phyloP scores from a whole-genome alignment of 371 early-diverging fungal genomes.

The Rhizopus delemar region DNA sequence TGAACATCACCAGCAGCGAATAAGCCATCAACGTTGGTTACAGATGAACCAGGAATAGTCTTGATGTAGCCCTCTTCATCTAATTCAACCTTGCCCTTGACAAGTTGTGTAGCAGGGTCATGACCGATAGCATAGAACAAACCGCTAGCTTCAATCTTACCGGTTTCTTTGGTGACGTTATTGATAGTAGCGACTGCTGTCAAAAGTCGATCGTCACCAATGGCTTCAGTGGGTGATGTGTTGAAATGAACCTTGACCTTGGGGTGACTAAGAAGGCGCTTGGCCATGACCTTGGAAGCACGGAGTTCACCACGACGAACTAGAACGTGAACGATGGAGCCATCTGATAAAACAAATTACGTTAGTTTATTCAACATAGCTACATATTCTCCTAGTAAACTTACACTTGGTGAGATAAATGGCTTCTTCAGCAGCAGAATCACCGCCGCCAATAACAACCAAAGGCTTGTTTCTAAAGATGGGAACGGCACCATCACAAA shows the following conservation, averaged over 20 bases:
- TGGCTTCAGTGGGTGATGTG: slow-evolving; percentile 79
- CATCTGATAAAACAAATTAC: slow-evolving; percentile 42
- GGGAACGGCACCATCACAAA: slow-evolving; percentile 98
- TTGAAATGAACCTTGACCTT: slow-evolving; percentile 95
- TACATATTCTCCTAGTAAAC: slow-evolving; percentile 6
- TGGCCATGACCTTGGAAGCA: slow-evolving; percentile 95
- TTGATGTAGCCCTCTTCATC: slow-evolving; percentile 91
- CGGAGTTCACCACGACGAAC: slow-evolving; percentile 96
- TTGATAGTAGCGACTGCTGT: slow-evolving; percentile 73
- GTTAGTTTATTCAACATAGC: background rate
- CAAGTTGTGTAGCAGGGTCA: slow-evolving; percentile 83
- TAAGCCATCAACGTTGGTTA: slow-evolving; percentile 88
- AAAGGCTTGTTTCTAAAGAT: slow-evolving; percentile 94
- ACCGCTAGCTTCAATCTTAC: slow-evolving; percentile 79
- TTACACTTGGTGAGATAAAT: slow-evolving; percentile 88
- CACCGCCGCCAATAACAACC: slow-evolving; percentile 98
- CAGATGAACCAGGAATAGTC: slow-evolving; percentile 78
- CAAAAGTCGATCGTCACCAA: slow-evolving; percentile 83
- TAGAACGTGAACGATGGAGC: slow-evolving; percentile 88
- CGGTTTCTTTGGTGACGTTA: slow-evolving; percentile 67
- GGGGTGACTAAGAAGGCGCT: slow-evolving; percentile 78
- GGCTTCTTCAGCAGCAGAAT: slow-evolving; percentile 99
- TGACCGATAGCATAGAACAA: slow-evolving; percentile 99
- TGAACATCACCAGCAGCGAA: slow-evolving; percentile 99
- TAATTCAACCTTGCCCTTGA: slow-evolving; percentile 74